phyloP scores from a whole-genome alignment of 2,329 filamentous ascomycete genomes.

The Diplodia intermedia region DNA sequence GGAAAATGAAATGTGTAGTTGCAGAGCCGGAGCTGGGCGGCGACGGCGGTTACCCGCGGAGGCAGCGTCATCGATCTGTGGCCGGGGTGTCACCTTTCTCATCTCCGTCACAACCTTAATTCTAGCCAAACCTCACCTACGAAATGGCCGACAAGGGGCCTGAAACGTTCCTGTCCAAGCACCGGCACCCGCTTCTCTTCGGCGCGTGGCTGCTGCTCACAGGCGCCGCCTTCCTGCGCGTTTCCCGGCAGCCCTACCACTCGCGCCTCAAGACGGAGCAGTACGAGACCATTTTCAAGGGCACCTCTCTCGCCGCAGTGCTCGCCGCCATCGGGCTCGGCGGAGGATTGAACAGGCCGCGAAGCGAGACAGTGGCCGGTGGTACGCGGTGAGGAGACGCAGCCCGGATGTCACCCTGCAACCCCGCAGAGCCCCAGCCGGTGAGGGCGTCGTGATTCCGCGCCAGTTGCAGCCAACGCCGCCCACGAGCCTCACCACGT shows the following conservation, averaged over 20 bases:
- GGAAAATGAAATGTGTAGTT: not conserved
- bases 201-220: conserved; percentile 39
- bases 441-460: not conserved
- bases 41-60: not conserved
- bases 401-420: not conserved
- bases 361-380: not conserved
- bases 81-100: conserved; percentile 5
- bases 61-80: conserved; percentile 2
- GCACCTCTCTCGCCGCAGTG: conserved; percentile 40
- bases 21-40: not conserved
- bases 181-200: conserved; percentile 44
- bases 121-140: conserved; percentile 4
- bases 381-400: not conserved
- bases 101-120: conserved; percentile 27
- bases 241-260: conserved; percentile 46
- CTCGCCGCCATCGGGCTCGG: not conserved
- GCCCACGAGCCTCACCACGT: not conserved
- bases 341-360: conserved; percentile 1
- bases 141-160: conserved; percentile 7
- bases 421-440: conserved; percentile 17
- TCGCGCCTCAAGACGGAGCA: conserved; percentile 45
- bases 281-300: conserved; percentile 50
- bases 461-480: not conserved
- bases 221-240: conserved; percentile 44
- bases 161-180: conserved; percentile 31